Evolutionary conservation across 1,284 basidiomycete genomes (phyloP).

Genomic region (Naganishia sp.): DNA sequence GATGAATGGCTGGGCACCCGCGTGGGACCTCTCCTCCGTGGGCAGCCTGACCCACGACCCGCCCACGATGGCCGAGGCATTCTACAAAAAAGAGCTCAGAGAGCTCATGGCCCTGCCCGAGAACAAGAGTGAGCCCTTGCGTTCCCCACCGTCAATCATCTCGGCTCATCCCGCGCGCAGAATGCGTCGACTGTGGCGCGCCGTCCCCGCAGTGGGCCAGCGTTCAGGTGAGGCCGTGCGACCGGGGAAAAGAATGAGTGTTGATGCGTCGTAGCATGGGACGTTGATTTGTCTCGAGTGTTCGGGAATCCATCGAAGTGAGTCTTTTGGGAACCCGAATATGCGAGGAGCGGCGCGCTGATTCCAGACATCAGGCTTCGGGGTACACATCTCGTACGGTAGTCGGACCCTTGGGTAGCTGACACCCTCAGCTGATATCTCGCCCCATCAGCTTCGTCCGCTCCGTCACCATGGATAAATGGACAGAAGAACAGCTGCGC

Average conservation of each 20-base stretch:
- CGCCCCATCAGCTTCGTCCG: slow-evolving; percentile 70
- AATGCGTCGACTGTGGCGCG: slow-evolving; percentile 76
- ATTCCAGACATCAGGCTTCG: slow-evolving; percentile 53
- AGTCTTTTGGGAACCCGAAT: slow-evolving; percentile 21
- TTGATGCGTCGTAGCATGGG: slow-evolving; percentile 55
- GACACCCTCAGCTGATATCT: slow-evolving; percentile 3
- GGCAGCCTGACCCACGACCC: not conserved
- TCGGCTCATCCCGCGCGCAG: slow-evolving; percentile 37
- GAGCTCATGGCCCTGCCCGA: slow-evolving; percentile 71
- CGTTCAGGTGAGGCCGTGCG: slow-evolving; percentile 52
- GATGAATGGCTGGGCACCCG: not conserved
- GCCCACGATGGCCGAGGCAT: slow-evolving; percentile 63
- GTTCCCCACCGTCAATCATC: not conserved
- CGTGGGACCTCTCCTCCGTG: not conserved
- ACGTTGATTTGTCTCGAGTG: slow-evolving; percentile 89
- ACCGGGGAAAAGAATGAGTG: slow-evolving; percentile 43
- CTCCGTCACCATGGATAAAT: slow-evolving; percentile 93
- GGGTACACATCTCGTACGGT: slow-evolving; percentile 64
- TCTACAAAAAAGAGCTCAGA: slow-evolving; percentile 63
- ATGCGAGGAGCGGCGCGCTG: not conserved
- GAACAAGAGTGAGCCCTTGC: slow-evolving; percentile 61
- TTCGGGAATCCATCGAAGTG: slow-evolving; percentile 82
- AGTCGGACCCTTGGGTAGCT: slow-evolving; percentile 12
- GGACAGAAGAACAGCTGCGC: slow-evolving; percentile 84
- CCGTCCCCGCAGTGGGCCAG: slow-evolving; percentile 92